Evolutionary conservation across 2,329 filamentous ascomycete species (phyloP).

Genomic region (Talaromyces sp.): DNA sequence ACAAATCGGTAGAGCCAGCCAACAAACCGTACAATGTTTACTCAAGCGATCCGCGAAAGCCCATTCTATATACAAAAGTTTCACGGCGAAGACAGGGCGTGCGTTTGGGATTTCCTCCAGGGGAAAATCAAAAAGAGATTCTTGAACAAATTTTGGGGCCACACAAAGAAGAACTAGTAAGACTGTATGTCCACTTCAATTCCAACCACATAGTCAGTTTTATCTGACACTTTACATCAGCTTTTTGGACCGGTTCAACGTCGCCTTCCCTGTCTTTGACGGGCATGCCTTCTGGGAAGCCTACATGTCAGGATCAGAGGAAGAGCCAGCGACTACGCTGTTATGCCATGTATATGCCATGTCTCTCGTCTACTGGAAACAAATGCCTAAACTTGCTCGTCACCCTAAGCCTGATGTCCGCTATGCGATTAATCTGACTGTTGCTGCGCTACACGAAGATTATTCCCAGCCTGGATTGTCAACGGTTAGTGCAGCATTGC

Average conservation of each 20-base stretch:
- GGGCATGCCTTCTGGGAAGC: slow-evolving; percentile 49
- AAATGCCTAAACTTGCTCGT: slow-evolving; percentile 38
- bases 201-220: background rate
- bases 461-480: slow-evolving; percentile 55
- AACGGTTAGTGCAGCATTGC: slow-evolving; percentile 52
- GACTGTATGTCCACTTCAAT: slow-evolving; percentile 42
- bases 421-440: slow-evolving; percentile 60
- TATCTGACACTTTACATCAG: slow-evolving; percentile 25
- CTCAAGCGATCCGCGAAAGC: slow-evolving; percentile 42
- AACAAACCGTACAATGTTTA: slow-evolving; percentile 48
- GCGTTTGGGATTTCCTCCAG: slow-evolving; percentile 37
- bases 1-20: slow-evolving; percentile 32
- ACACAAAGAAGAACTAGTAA: slow-evolving; percentile 47
- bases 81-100: slow-evolving; percentile 46
- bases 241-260: slow-evolving; percentile 53
- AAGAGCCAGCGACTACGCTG: slow-evolving; percentile 52
- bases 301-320: slow-evolving; percentile 41
- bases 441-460: slow-evolving; percentile 56
- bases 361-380: slow-evolving; percentile 54
- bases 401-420: slow-evolving; percentile 53
- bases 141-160: slow-evolving; percentile 58
- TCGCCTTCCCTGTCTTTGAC: slow-evolving; percentile 59
- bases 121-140: slow-evolving; percentile 48
- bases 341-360: slow-evolving; percentile 56
- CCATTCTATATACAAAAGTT: slow-evolving; percentile 45